Conservation (phyloP, 306 rosid species). For the Notholithocarpus densiflorus region DNA sequence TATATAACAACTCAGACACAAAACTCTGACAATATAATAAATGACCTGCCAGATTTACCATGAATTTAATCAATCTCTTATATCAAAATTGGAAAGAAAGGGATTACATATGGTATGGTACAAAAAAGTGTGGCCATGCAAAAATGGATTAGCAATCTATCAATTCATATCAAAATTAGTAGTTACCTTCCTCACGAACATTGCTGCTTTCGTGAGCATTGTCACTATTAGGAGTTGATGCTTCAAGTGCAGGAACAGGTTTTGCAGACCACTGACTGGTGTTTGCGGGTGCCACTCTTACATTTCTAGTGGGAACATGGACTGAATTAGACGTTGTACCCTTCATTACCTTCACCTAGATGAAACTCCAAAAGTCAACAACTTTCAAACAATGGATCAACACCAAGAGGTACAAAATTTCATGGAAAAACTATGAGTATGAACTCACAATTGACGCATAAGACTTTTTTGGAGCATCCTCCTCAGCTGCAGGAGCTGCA, state of each 20-base stretch:
- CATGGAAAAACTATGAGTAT: constrained; percentile 17
- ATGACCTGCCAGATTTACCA: background rate
- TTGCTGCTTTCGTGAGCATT: constrained; percentile 59
- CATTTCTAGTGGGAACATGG: constrained; percentile 45
- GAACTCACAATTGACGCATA: constrained; percentile 90
- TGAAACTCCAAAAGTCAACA: constrained; percentile 26
- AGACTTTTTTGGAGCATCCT: constrained; percentile 69
- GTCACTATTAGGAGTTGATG: constrained; percentile 51
- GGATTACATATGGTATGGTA: background rate
- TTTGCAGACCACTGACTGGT: constrained; percentile 51
- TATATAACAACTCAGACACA: background rate
- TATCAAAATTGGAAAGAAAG: background rate
- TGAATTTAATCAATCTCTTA: background rate
- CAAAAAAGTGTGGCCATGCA: background rate
- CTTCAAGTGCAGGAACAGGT: constrained; percentile 48
- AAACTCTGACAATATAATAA: background rate
- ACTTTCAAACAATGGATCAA: constrained; percentile 5
- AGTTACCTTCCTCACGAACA: constrained; percentile 78
- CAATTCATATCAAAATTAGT: constrained; percentile 11
- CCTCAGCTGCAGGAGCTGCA: constrained; percentile 55
- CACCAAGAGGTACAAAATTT: background rate
- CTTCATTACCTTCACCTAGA: constrained; percentile 67
- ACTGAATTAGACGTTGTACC: constrained; percentile 44
- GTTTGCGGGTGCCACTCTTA: constrained; percentile 50
- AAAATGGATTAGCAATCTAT: background rate